These are phyloP conservation scores for Linnemannia schmuckeri DNA, from an alignment of 192 early-diverging fungal species.

Conservation along the genomic window DNA sequence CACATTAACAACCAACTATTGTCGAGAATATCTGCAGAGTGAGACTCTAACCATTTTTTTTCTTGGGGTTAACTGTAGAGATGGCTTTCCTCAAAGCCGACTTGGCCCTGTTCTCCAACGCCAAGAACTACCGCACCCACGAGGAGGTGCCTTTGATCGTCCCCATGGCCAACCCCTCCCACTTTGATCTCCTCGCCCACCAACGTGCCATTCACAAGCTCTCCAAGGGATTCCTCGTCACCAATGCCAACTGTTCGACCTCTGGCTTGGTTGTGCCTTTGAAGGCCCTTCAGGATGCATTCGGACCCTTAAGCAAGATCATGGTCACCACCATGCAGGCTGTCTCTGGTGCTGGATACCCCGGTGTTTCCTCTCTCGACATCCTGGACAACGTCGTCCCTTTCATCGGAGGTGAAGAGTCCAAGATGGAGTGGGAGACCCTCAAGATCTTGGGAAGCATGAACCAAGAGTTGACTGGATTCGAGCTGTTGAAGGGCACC, in stretches of 20 bases:
- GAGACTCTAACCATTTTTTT: background rate
- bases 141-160: conserved; percentile 93
- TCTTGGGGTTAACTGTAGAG: conserved; percentile 63
- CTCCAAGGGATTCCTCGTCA: conserved; percentile 90
- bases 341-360: conserved; percentile 97
- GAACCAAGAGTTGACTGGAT: conserved; percentile 62
- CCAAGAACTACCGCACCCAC: conserved; percentile 96
- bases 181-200: conserved; percentile 84
- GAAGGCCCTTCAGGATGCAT: conserved; percentile 91
- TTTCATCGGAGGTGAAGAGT: conserved; percentile 94
- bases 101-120: conserved; percentile 95
- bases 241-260: conserved; percentile 99
- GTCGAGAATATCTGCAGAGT: background rate
- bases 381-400: conserved; percentile 98
- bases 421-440: conserved; percentile 96
- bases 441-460: conserved; percentile 91
- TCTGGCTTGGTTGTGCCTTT: conserved; percentile 93
- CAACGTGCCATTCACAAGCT: conserved; percentile 74
- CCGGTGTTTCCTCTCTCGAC: conserved; percentile 94
- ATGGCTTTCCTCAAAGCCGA: conserved; percentile 89
- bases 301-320: conserved; percentile 86
- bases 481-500: conserved; percentile 67
- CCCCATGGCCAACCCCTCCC: conserved; percentile 90
- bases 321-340: conserved; percentile 96
- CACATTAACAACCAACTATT: background rate